phyloP scores from a whole-genome alignment of 371 early-diverging fungal species.

The Mucor velutinosus region DNA sequence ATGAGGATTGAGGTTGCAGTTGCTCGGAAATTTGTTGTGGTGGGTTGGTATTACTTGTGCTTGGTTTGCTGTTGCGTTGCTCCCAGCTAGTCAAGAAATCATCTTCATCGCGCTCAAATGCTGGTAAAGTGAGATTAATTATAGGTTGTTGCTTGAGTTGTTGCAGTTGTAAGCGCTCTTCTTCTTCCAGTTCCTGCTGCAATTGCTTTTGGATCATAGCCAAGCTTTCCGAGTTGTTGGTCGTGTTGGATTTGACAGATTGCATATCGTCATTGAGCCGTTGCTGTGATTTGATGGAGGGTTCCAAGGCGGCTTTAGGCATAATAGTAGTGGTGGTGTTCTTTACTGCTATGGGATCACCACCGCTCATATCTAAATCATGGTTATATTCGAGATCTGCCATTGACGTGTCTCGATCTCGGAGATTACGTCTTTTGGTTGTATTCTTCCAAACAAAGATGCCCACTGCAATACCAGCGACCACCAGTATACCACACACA shows the following conservation, averaged over 20 bases:
- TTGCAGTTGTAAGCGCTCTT: neutral
- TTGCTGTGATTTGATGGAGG: neutral
- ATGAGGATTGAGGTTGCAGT: neutral
- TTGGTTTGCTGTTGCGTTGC: neutral
- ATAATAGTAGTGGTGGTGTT: neutral
- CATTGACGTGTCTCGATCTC: neutral
- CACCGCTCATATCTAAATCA: neutral
- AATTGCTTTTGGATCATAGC: neutral
- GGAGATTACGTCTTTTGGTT: conserved; percentile 6
- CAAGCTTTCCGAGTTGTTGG: neutral
- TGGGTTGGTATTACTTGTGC: neutral
- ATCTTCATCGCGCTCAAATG: neutral
- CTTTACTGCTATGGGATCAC: neutral
- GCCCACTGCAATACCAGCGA: conserved; percentile 23
- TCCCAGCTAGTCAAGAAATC: conserved; percentile 5
- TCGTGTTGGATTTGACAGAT: neutral
- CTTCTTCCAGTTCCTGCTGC: neutral
- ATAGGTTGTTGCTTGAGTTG: neutral
- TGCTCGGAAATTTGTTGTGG: conserved; percentile 7
- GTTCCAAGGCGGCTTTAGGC: neutral
- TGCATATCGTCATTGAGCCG: neutral
- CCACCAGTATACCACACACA: conserved; percentile 18
- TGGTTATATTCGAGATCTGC: conserved; percentile 2
- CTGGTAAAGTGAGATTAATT: neutral
- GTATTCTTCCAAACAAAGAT: conserved; percentile 24